A percentile compares a stretch with the other conserved stretches of the same genome.
These are phyloP conservation scores for Aspergillus sp. DNA, from an alignment of 2,329 filamentous ascomycete genomes.

Conservation along the genomic window DNA sequence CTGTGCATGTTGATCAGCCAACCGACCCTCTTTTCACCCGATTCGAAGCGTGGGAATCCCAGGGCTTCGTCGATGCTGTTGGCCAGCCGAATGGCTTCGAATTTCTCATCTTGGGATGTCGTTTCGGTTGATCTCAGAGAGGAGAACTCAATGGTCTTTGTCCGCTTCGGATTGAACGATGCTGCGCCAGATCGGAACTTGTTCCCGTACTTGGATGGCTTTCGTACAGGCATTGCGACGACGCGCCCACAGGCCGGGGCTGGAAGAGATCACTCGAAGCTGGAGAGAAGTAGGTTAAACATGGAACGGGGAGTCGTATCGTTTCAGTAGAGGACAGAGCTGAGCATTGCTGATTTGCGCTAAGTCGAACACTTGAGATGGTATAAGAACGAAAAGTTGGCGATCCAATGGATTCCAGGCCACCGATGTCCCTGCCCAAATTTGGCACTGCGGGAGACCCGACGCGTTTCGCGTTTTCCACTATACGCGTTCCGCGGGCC, in stretches of 20 bases:
- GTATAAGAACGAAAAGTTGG: conserved; percentile 6
- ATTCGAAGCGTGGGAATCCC: conserved; percentile 90
- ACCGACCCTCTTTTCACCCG: conserved; percentile 77
- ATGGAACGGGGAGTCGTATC: conserved; percentile 19
- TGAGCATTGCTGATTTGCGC: conserved; percentile 12
- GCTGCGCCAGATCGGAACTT: conserved; percentile 46
- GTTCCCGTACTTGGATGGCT: conserved; percentile 64
- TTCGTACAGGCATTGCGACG: conserved; percentile 46
- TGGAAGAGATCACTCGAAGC: conserved; percentile 18
- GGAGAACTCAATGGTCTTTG: conserved; percentile 77
- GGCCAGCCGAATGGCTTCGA: conserved; percentile 78
- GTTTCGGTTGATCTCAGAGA: conserved; percentile 72
- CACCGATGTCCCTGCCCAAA: conserved; percentile 5
- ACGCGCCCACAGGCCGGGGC: conserved; percentile 23
- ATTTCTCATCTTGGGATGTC: conserved; percentile 88
- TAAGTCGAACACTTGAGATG: background rate
- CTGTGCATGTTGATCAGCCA: conserved; percentile 97
- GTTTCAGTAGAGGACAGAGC: conserved; percentile 5
- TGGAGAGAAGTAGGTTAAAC: conserved; percentile 16
- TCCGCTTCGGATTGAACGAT: conserved; percentile 51
- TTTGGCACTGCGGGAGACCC: conserved; percentile 12
- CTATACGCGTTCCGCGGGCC: conserved; percentile 19
- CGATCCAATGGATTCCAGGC: conserved; percentile 1
- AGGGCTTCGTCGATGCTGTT: conserved; percentile 91
- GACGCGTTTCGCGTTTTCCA: conserved; percentile 37